phyloP scores from a whole-genome alignment of 2,329 filamentous ascomycete genomes.

The Fusarium transvaalense region DNA sequence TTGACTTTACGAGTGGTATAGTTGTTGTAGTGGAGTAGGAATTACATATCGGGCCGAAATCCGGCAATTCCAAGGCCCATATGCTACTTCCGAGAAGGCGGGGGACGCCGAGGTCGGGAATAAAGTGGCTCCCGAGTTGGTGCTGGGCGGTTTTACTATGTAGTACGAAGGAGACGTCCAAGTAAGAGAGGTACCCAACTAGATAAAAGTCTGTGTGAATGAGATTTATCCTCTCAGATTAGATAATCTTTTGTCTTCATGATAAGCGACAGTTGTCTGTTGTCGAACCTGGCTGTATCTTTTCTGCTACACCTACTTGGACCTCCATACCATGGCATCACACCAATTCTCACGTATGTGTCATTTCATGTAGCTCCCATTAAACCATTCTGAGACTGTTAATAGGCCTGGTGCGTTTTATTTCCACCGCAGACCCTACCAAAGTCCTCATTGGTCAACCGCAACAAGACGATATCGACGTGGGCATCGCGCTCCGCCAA shows the following conservation, averaged over 20 bases:
- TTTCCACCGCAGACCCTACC: neutral
- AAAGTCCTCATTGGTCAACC: neutral
- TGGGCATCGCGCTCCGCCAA: neutral
- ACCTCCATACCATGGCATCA: neutral
- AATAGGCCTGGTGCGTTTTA: slow-evolving; percentile 1
- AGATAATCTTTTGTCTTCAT: neutral
- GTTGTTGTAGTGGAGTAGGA: neutral
- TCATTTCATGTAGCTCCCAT: neutral
- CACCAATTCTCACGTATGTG: neutral
- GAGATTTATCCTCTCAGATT: neutral
- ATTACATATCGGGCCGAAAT: neutral
- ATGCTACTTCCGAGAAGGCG: neutral
- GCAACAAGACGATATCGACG: neutral
- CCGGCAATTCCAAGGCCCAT: slow-evolving; percentile 3
- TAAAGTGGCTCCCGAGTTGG: neutral
- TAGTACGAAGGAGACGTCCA: neutral
- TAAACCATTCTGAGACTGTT: neutral
- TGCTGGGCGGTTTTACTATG: neutral
- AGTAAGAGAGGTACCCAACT: neutral
- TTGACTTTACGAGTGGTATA: neutral
- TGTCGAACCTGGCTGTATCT: neutral
- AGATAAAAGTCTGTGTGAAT: neutral
- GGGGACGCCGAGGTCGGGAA: neutral
- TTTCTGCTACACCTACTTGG: neutral
- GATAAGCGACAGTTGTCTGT: neutral